Evolutionary conservation across 2,329 filamentous ascomycete species (phyloP).

Genomic region (Cercospora sp.): DNA sequence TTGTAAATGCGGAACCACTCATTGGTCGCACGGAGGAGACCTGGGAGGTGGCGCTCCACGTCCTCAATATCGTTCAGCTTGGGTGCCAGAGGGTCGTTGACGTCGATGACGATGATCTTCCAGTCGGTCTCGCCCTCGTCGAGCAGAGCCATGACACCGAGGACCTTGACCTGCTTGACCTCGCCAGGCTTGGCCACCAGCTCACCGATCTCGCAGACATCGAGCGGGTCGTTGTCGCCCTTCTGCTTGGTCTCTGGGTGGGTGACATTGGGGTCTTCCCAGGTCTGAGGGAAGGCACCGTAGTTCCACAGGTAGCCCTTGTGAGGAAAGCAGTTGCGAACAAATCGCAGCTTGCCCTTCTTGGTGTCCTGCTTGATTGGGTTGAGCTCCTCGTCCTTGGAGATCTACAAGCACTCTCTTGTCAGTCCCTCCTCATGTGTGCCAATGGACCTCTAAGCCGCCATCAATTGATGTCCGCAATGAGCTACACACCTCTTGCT

Average conservation of each 20-base stretch:
- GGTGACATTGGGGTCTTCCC: conserved; percentile 94
- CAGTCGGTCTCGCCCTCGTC: conserved; percentile 99
- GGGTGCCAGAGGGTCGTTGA: conserved; percentile 92
- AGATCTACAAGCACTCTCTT: conserved; percentile 67
- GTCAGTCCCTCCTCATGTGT: conserved; percentile 20
- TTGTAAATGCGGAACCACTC: conserved; percentile 99
- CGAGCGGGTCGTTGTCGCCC: conserved; percentile 98
- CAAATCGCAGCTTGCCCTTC: conserved; percentile 99
- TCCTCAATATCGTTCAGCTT: conserved; percentile 99
- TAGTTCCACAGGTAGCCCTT: conserved; percentile 99
- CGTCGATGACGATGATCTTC: conserved; percentile 99
- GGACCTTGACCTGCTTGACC: conserved; percentile 99
- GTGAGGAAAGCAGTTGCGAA: conserved; percentile 99
- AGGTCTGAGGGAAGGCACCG: conserved; percentile 98
- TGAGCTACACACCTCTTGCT: conserved; percentile 79
- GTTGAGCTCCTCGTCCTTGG: conserved; percentile 97
- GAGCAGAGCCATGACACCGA: conserved; percentile 97
- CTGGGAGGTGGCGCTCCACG: conserved; percentile 96
- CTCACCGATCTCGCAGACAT: conserved; percentile 99
- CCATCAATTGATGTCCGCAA: not conserved
- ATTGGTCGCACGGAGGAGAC: conserved; percentile 94
- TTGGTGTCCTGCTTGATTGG: conserved; percentile 99
- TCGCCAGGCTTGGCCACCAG: conserved; percentile 93
- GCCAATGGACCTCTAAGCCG: not conserved
- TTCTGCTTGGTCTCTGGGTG: conserved; percentile 99